A percentile compares a stretch with the other conserved stretches of the same genome.
These are phyloP conservation scores for Candida corydali DNA, from an alignment of 805 yeast genomes.

Conservation along the genomic window DNA sequence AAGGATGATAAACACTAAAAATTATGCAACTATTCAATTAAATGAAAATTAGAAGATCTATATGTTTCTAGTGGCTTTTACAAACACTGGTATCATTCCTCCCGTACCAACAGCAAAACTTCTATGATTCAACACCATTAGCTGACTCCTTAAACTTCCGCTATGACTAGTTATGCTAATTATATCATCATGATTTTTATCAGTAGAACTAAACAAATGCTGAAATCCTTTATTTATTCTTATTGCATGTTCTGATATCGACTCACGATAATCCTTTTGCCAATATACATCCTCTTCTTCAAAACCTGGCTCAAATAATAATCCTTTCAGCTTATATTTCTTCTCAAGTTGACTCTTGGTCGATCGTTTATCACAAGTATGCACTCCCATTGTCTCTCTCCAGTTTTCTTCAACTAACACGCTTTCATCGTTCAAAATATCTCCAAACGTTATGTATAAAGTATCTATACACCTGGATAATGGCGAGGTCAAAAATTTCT, in stretches of 20 bases:
- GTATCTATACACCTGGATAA: conserved; percentile 50
- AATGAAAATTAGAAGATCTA: too few relatives aligned
- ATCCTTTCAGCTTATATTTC: conserved; percentile 35
- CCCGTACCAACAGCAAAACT: conserved; percentile 49
- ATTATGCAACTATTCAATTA: too few relatives aligned
- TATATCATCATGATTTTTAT: conserved; percentile 17
- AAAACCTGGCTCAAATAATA: conserved; percentile 41
- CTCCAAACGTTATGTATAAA: conserved; percentile 44
- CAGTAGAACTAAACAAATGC: conserved; percentile 23
- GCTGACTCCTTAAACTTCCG: conserved; percentile 47
- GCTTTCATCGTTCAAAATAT: conserved; percentile 18
- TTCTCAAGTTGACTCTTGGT: conserved; percentile 32
- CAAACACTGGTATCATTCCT: conserved; percentile 53
- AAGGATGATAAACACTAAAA: too few relatives aligned
- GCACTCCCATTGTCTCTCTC: conserved; percentile 48
- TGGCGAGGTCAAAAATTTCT: conserved; percentile 45
- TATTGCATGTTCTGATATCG: conserved; percentile 37
- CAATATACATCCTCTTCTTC: conserved; percentile 43
- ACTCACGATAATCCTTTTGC: conserved; percentile 36
- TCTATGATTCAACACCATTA: conserved; percentile 45
- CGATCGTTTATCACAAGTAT: conserved; percentile 47
- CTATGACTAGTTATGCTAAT: conserved; percentile 48
- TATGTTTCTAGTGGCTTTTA: conserved; percentile 33
- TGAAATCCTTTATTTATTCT: conserved; percentile 33
- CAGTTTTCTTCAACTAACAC: conserved; percentile 42